Conservation (phyloP, 2,329 filamentous ascomycete genomes). For the Pseudocercospora ulei region DNA sequence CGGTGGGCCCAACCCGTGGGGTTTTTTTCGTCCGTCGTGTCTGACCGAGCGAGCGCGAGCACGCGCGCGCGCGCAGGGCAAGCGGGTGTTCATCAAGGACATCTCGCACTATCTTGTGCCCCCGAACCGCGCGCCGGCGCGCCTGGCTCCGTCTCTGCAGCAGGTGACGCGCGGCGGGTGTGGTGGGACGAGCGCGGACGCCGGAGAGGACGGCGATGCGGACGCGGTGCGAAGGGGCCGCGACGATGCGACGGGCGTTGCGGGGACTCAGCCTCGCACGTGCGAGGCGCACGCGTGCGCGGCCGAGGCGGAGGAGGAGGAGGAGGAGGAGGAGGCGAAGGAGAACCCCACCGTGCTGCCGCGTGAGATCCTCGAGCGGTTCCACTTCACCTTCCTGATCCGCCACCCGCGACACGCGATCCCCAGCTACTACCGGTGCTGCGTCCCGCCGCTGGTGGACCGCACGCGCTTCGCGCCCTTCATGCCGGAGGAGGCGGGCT, state of each 20-base stretch:
- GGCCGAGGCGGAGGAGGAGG: no score
- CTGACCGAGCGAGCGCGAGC: no score
- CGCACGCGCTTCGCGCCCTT: conserved; percentile 80
- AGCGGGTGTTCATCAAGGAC: conserved; percentile 95
- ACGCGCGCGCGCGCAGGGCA: conserved; percentile 59
- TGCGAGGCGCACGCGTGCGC: no score
- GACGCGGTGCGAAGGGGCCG: conserved; percentile 18
- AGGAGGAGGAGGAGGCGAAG: conserved; percentile 48
- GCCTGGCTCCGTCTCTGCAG: conserved; percentile 66
- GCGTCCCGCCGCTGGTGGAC: conserved; percentile 70
- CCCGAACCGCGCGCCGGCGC: conserved; percentile 56
- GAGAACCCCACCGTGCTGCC: conserved; percentile 71
- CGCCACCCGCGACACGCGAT: conserved; percentile 87
- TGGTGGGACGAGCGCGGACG: conserved; percentile 29
- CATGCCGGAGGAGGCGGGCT: conserved; percentile 79
- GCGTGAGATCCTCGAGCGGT: conserved; percentile 59
- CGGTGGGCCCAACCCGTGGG: no score
- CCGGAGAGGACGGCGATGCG: conserved; percentile 21
- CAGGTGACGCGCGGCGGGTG: conserved; percentile 46
- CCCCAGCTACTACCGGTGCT: conserved; percentile 91
- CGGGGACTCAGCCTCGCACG: conserved; percentile 28
- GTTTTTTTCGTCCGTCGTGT: no score
- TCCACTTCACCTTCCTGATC: conserved; percentile 95
- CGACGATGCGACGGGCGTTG: conserved; percentile 31
- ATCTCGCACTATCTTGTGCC: conserved; percentile 88